Evolutionary conservation across 768 basidiomycete genomes (phyloP).

Genomic region (Kwoniella heveanensis): DNA sequence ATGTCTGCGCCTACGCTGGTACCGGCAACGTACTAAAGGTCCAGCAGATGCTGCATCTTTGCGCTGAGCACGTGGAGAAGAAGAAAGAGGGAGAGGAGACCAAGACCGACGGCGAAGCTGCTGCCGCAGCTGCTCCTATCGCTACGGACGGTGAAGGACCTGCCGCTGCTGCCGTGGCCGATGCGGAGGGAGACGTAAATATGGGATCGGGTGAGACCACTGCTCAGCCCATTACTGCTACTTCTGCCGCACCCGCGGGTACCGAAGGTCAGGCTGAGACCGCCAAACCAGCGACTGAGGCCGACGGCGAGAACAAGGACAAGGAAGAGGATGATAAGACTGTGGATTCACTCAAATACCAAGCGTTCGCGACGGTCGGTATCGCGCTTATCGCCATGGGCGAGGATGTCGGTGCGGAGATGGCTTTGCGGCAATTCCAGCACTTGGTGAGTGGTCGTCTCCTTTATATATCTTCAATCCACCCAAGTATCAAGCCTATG

Average conservation of each 20-base stretch:
- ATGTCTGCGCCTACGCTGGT: constrained; percentile 91
- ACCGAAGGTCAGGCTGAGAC: constrained; percentile 13
- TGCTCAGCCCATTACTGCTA: constrained; percentile 19
- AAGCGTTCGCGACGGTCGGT: constrained; percentile 88
- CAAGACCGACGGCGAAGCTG: constrained; percentile 23
- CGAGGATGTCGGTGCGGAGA: constrained; percentile 95
- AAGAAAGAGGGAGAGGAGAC: constrained; percentile 34
- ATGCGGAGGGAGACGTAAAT: constrained; percentile 35
- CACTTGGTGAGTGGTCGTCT: constrained; percentile 87
- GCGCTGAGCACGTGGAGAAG: constrained; percentile 80
- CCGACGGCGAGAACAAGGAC: constrained; percentile 45
- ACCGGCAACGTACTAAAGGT: constrained; percentile 93
- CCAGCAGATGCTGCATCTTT: constrained; percentile 87
- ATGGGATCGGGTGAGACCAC: constrained; percentile 27
- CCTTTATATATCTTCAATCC: no score
- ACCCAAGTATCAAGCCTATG: no score
- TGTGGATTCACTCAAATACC: constrained; percentile 65
- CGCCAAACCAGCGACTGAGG: constrained; percentile 13
- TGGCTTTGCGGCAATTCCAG: constrained; percentile 96
- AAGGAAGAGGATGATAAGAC: constrained; percentile 59
- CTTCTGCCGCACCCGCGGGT: constrained; percentile 2
- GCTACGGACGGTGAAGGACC: constrained; percentile 25
- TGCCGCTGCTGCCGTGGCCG: constrained; percentile 24
- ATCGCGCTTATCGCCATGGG: constrained; percentile 96
- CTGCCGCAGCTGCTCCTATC: constrained; percentile 23